phyloP scores from a whole-genome alignment of 371 early-diverging fungal species.

The Rhizomucor miehei region DNA sequence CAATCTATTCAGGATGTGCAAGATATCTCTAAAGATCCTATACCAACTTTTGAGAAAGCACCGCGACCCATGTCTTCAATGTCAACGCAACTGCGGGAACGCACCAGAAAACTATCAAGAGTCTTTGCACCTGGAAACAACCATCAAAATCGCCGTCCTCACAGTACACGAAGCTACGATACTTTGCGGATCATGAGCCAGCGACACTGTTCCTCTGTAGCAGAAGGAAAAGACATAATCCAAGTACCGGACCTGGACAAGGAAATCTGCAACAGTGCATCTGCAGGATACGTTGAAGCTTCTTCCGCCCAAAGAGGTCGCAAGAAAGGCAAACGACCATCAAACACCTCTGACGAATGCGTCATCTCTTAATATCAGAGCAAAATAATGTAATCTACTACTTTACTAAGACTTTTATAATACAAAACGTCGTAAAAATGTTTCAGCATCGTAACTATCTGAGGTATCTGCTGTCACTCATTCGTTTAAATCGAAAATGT shows the following conservation, averaged over 20 bases:
- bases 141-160: slow-evolving; percentile 11
- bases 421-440: too few species aligned
- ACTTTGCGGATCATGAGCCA: slow-evolving; percentile 11
- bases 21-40: too few species aligned
- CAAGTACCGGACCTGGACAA: neutral
- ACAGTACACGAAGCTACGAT: slow-evolving; percentile 20
- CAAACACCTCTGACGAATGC: slow-evolving; percentile 21
- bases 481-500: too few species aligned
- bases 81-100: slow-evolving; percentile 36
- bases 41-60: neutral
- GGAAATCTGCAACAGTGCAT: slow-evolving; percentile 8
- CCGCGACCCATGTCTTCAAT: slow-evolving; percentile 31
- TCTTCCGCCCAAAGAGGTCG: neutral
- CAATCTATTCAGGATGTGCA: neutral
- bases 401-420: too few species aligned
- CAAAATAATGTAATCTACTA: slow-evolving; percentile 1
- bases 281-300: slow-evolving; percentile 7
- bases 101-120: slow-evolving; percentile 25
- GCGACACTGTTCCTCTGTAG: neutral
- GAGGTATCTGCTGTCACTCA: too few species aligned
- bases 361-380: slow-evolving; percentile 19
- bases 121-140: slow-evolving; percentile 14
- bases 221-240: slow-evolving; percentile 1
- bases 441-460: too few species aligned
- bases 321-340: slow-evolving; percentile 8